These are phyloP conservation scores for Blepharisma undulans DNA, from an alignment of 169 alveolate species.

Conservation along the genomic window DNA sequence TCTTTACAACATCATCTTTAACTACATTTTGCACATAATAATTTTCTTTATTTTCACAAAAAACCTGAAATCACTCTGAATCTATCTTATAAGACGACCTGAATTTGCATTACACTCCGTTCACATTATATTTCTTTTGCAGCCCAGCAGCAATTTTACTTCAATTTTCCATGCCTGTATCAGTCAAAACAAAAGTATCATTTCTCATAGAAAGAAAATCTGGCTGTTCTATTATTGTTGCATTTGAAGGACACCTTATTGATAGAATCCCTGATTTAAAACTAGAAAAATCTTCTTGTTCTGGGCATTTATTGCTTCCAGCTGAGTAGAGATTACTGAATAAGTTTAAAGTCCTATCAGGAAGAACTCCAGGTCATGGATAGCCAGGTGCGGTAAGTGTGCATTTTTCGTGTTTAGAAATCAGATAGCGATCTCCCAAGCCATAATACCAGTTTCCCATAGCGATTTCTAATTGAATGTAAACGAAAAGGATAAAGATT, in stretches of 20 bases:
- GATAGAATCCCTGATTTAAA: neutral
- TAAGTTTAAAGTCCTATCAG: slow-evolving; percentile 34
- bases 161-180: slow-evolving; percentile 17
- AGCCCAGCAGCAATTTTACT: neutral
- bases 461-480: neutral
- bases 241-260: slow-evolving; percentile 3
- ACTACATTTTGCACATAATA: slow-evolving; percentile 25
- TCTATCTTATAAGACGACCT: neutral
- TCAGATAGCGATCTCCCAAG: neutral
- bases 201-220: slow-evolving; percentile 32
- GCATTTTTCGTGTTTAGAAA: neutral
- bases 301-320: slow-evolving; percentile 19
- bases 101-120: neutral
- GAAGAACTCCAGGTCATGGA: slow-evolving; percentile 34
- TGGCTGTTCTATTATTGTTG: slow-evolving; percentile 10
- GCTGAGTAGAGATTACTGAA: slow-evolving; percentile 39
- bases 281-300: neutral
- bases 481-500: neutral
- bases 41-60: slow-evolving; percentile 34
- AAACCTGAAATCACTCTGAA: slow-evolving; percentile 36
- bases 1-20: neutral
- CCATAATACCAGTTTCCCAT: slow-evolving; percentile 27
- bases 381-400: neutral
- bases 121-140: neutral
- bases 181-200: slow-evolving; percentile 14